Evolutionary conservation across 2,329 filamentous ascomycete genomes (phyloP).

Genomic region (Colletotrichum tropicicola): DNA sequence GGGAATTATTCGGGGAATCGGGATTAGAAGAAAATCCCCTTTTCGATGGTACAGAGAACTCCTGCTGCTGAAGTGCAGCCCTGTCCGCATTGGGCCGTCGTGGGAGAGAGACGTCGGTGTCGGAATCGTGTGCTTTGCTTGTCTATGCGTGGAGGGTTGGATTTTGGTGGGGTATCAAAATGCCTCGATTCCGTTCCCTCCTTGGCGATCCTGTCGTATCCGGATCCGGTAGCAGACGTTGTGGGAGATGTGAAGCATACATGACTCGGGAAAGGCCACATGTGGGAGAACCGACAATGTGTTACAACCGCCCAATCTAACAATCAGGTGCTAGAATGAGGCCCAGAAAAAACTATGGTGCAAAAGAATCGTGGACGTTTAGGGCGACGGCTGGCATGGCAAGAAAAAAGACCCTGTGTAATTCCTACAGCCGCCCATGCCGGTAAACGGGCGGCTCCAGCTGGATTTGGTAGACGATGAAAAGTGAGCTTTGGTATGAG

Average conservation of each 20-base stretch:
- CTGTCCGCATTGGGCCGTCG: constrained; percentile 12
- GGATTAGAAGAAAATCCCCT: not conserved
- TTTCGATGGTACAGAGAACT: constrained; percentile 26
- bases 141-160: constrained; percentile 28
- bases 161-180: constrained; percentile 33
- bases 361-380: constrained; percentile 24
- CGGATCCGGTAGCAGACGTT: constrained; percentile 27
- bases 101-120: constrained; percentile 21
- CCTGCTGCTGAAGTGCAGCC: constrained; percentile 21
- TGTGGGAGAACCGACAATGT: constrained; percentile 30
- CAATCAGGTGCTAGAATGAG: constrained; percentile 22
- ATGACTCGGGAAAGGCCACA: constrained; percentile 31
- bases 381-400: constrained; percentile 16
- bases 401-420: constrained; percentile 21
- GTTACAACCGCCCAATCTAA: constrained; percentile 31
- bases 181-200: constrained; percentile 31
- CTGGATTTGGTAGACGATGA: constrained; percentile 26
- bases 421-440: constrained; percentile 25
- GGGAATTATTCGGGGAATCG: constrained; percentile 3
- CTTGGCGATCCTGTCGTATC: constrained; percentile 27
- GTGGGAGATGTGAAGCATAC: constrained; percentile 31
- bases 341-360: constrained; percentile 23
- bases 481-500: constrained; percentile 31
- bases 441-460: constrained; percentile 25
- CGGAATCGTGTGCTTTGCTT: constrained; percentile 27